Evolutionary conservation across 2,329 filamentous ascomycete genomes (phyloP), one percentile per base, ranked within the genome.

Genomic region (Beauveria asiatica): DNA sequence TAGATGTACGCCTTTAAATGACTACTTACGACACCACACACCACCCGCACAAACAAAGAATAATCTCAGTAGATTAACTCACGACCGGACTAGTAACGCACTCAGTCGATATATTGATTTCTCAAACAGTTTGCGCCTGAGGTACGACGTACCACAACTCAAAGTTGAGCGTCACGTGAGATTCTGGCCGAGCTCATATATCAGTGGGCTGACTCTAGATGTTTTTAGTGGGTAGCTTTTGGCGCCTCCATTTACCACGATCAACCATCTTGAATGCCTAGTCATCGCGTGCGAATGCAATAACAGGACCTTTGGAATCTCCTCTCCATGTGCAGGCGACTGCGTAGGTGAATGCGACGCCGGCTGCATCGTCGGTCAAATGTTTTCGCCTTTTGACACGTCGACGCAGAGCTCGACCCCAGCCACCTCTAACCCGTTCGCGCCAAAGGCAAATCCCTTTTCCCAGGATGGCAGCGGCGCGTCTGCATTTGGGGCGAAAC

Each of bases 291-390:
- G 58, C 50, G 16, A 60, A 42, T 23, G 23, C 46, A 56, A 42
- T 44, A 52, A 46, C 39, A 30, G 21, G 56, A 23, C 50, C 50
- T 51, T 30, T 54, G 45, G 42, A 37, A 49, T 53, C 37, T 64
- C 63, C 64, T 66, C 67, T 63, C 65, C 67, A 75, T 75, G 73
- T 67, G 64, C 67, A 67, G 68, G 67, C 68, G 63, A 68, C 62
- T 64, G 59, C 62, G 61, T 65, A 66, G 71, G 68, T 74, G 73
- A 70, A 67, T 72, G 74, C 73, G 71, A 74, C 73, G 65, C 63
- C 63, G 62, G 72, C 74, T 74, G 74, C 73, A 73, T 72, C 72
- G 70, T 73, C 72, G 66, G 64, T 67, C 68, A 70, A 67, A 75
- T 75, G 73, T 71, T 72, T 69, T 71, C 73, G 61, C 64, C 70